Base-by-base conservation (phyloP, 2,329 filamentous ascomycete species). In the Talaromyces atroroseus region DNA sequence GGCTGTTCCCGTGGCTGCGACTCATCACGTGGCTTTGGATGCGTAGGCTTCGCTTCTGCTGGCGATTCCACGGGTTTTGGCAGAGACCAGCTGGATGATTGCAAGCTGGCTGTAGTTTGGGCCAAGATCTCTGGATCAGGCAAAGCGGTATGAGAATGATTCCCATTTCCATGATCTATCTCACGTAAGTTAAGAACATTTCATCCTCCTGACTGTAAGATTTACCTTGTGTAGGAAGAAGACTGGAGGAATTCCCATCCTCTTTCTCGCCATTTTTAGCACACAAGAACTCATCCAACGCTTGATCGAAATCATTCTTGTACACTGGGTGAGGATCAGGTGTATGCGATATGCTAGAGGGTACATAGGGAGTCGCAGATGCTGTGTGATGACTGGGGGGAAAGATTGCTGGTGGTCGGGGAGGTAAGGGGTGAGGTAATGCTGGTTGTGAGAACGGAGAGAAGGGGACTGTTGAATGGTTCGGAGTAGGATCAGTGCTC, bases 361-460 rank as follows among this genome's bases (percentile, higher is more conserved):
- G 48, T 1, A 49, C 10, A 11, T 8, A n/a, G 18, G 4, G 26
- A 49, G 26, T n/a, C 48, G 16, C 48, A 36, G 47, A 38, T 38
- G 26, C n/a, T 8, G 47, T 34, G 5, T 34, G n/a, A 34, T 49
- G 8, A 36, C 47, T 49, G 3, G 29, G 34, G 21, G 49, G 32
- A 38, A 42, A 23, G 34, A 26, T 42, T 1, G 36, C 49, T 20
- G 49, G 49, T 24, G 34, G 49, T 3, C 34, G 49, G 34, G 49
- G 49, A 42, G 49, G 34, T 26, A 52, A 24, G 18, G 11, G 49
- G n/a, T 42, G 36, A 42, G 32, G 49, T 24, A 52, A 52, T 38
- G 16, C 23, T 38, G 20, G 34, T 7, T 52, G 34, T 52, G 49
- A 42, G 45, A 47, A 26, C 12, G 34, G 32, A 23, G 49, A 44